Percentiles rank a stretch among this genome's conserved stretches.
These are phyloP conservation scores for Fusarium falciforme DNA, from an alignment of 2,329 filamentous ascomycete species.

Conservation along the genomic window DNA sequence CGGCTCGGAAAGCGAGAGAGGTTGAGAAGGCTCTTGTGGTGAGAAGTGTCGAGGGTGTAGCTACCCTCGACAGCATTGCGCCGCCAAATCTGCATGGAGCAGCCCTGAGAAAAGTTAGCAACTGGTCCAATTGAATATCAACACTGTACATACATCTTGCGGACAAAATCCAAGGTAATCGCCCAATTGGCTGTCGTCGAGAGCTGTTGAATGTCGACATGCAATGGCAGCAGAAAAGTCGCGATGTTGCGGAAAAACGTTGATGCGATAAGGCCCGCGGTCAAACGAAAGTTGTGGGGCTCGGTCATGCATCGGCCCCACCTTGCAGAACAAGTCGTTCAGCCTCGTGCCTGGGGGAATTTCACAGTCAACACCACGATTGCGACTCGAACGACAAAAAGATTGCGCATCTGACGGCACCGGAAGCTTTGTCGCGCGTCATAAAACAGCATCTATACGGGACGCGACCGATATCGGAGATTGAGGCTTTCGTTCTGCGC, in stretches of 20 bases:
- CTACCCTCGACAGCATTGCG: slow-evolving; percentile 47
- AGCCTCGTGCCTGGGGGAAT: slow-evolving; percentile 41
- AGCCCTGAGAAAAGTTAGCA: slow-evolving; percentile 41
- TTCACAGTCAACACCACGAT: slow-evolving; percentile 27
- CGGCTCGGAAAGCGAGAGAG: slow-evolving; percentile 43
- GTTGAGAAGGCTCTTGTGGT: slow-evolving; percentile 48
- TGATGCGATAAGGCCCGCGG: slow-evolving; percentile 39
- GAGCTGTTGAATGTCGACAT: slow-evolving; percentile 18
- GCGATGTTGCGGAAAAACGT: slow-evolving; percentile 45
- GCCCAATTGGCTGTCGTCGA: slow-evolving; percentile 39
- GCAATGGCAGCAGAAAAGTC: slow-evolving; percentile 40
- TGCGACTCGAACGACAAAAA: slow-evolving; percentile 25
- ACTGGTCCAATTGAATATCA: rapidly evolving
- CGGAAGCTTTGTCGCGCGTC: slow-evolving; percentile 5
- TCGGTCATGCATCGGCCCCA: slow-evolving; percentile 30
- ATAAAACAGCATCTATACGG: neutral
- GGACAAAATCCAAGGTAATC: slow-evolving; percentile 14
- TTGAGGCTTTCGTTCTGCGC: neutral
- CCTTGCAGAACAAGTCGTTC: slow-evolving; percentile 37
- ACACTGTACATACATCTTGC: slow-evolving; percentile 35
- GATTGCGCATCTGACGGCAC: slow-evolving; percentile 15
- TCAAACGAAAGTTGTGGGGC: slow-evolving; percentile 22
- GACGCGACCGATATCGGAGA: slow-evolving; percentile 1
- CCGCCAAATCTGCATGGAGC: slow-evolving; percentile 43
- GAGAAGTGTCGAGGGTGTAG: slow-evolving; percentile 32